A percentile compares a stretch with the other conserved stretches of the same genome.
Conservation (phyloP, 371 early-diverging fungal species). For the Syncephalastrum sp. region DNA sequence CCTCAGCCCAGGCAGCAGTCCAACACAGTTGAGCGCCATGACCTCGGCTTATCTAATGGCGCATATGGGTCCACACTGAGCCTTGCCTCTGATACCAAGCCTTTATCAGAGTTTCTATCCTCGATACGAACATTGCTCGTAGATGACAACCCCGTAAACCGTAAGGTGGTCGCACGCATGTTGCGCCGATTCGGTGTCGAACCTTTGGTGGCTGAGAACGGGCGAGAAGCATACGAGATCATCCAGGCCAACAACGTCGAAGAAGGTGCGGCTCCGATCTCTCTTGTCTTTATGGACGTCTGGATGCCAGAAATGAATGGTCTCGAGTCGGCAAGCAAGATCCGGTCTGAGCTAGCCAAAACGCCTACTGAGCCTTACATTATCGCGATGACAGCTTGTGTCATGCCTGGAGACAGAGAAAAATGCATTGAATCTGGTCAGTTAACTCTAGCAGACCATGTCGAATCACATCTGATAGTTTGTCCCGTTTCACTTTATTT, state of each 20-base stretch:
- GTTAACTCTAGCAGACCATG: slow-evolving; percentile 4
- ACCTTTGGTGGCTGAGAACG: slow-evolving; percentile 36
- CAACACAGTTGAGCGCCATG: background rate
- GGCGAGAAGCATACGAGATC: slow-evolving; percentile 40
- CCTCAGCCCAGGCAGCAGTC: too few species aligned
- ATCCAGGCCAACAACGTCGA: slow-evolving; percentile 16
- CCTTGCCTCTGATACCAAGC: background rate
- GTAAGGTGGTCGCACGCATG: slow-evolving; percentile 48
- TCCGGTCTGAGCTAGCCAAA: slow-evolving; percentile 31
- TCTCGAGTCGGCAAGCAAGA: slow-evolving; percentile 41
- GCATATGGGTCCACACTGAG: background rate
- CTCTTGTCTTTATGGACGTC: slow-evolving; percentile 53
- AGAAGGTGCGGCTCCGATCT: slow-evolving; percentile 20
- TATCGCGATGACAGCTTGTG: slow-evolving; percentile 57
- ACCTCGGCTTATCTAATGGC: background rate
- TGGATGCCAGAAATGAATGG: slow-evolving; percentile 64
- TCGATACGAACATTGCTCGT: slow-evolving; percentile 42
- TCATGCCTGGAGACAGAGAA: slow-evolving; percentile 55
- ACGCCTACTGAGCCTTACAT: slow-evolving; percentile 40
- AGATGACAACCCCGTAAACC: slow-evolving; percentile 57
- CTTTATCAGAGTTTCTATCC: slow-evolving; percentile 3
- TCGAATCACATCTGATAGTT: slow-evolving; percentile 14
- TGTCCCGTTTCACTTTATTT: background rate
- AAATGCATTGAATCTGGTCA: slow-evolving; percentile 48
- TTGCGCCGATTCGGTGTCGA: slow-evolving; percentile 20